These are phyloP conservation scores for Ophiorrhiza pumila DNA, from an alignment of 257 asterid species.

Conservation along the genomic window DNA sequence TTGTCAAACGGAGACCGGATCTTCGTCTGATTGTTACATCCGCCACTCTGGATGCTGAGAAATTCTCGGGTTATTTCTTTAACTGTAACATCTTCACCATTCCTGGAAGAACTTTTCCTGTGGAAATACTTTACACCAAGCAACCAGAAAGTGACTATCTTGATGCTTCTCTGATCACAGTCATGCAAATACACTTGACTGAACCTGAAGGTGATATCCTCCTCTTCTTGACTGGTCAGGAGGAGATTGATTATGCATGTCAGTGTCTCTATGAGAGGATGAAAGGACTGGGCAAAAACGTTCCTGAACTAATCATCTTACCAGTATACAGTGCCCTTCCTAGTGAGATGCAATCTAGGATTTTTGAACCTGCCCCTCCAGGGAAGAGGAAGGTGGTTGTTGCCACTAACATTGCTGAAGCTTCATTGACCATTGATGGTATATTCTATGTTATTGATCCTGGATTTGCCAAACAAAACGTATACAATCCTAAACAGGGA, in stretches of 20 bases:
- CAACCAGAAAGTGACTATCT: constrained; percentile 97
- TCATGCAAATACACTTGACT: constrained; percentile 85
- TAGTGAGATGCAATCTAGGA: constrained; percentile 95
- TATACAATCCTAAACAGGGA: constrained; percentile 92
- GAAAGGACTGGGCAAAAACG: constrained; percentile 81
- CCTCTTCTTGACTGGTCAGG: constrained; percentile 93
- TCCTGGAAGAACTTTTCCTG: constrained; percentile 95
- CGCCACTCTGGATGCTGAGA: constrained; percentile 94
- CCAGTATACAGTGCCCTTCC: constrained; percentile 94
- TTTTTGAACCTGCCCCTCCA: constrained; percentile 95
- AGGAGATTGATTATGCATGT: constrained; percentile 95
- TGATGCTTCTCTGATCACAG: constrained; percentile 84
- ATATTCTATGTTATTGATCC: constrained; percentile 91
- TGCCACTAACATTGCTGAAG: constrained; percentile 95
- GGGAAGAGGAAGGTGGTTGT: constrained; percentile 95
- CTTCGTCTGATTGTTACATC: constrained; percentile 91
- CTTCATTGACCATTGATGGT: constrained; percentile 94
- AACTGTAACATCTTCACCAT: constrained; percentile 93
- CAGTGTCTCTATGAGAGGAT: constrained; percentile 93
- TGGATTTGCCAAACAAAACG: constrained; percentile 94
- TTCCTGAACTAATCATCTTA: constrained; percentile 84
- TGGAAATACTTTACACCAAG: constrained; percentile 83
- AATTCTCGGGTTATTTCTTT: constrained; percentile 86
- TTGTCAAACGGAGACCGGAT: constrained; percentile 73
- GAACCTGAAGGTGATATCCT: constrained; percentile 98